Evolutionary conservation across 2,329 filamentous ascomycete species (phyloP).

Genomic region (Colletotrichum liriopes): DNA sequence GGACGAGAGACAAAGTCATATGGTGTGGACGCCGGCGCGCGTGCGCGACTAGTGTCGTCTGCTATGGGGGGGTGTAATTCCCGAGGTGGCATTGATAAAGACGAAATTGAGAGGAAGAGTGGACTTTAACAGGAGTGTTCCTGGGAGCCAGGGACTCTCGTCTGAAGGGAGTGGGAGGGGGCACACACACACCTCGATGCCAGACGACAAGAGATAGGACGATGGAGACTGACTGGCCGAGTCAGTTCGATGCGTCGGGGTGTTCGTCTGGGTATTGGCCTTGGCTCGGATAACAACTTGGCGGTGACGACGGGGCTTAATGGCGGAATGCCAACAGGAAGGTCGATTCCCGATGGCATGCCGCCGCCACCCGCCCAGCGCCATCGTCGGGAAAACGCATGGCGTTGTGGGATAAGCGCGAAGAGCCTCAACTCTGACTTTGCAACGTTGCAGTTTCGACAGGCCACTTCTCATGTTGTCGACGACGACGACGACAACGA

Average conservation of each 20-base stretch:
- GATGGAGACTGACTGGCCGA: slow-evolving; percentile 34
- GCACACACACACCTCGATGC: background rate
- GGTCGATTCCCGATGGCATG: background rate
- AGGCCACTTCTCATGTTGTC: background rate
- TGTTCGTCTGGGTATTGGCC: slow-evolving; percentile 37
- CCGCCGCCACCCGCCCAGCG: too few species aligned
- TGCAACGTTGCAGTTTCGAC: slow-evolving; percentile 19
- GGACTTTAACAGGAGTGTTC: background rate
- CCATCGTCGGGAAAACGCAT: background rate
- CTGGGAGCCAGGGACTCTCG: background rate
- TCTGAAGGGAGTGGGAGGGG: background rate
- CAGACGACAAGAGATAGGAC: slow-evolving; percentile 27
- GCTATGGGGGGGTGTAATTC: background rate
- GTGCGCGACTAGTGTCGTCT: background rate
- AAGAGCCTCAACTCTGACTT: slow-evolving; percentile 27
- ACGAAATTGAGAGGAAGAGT: background rate
- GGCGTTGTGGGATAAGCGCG: slow-evolving; percentile 3
- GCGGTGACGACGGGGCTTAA: slow-evolving; percentile 30
- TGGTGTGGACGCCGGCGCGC: background rate
- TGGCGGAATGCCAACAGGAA: background rate
- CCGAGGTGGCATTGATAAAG: slow-evolving; percentile 16
- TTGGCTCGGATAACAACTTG: slow-evolving; percentile 34
- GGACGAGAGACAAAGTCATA: background rate
- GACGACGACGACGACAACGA: background rate
- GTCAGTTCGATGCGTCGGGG: slow-evolving; percentile 8